These are phyloP conservation scores for Tinospora cordifolia DNA, from an alignment of 164 flowering plant species.

Conservation along the genomic window DNA sequence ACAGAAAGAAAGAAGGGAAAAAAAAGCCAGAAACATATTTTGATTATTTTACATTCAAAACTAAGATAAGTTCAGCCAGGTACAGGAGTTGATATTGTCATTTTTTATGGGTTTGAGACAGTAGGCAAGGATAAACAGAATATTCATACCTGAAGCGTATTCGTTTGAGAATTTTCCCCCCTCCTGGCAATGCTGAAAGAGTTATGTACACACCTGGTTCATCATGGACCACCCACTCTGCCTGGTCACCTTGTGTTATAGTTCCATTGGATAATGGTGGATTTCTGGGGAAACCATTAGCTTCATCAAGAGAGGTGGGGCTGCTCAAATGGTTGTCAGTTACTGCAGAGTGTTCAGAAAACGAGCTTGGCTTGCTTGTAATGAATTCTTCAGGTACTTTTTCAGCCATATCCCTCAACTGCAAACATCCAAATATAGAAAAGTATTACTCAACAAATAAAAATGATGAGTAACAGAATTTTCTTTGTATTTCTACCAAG, in stretches of 20 bases:
- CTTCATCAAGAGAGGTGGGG: constrained; percentile 26
- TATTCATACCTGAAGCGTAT: constrained; percentile 82
- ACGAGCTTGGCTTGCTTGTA: constrained; percentile 13
- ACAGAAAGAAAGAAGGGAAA: no score
- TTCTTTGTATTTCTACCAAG: no score
- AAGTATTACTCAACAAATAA: not conserved
- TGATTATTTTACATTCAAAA: no score
- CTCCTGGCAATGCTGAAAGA: constrained; percentile 45
- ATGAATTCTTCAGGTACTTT: constrained; percentile 29
- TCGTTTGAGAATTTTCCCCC: constrained; percentile 68
- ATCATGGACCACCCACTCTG: constrained; percentile 61
- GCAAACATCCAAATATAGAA: constrained; percentile 16
- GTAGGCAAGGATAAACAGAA: constrained; percentile 4
- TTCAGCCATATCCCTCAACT: constrained; percentile 68
- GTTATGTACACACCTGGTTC: constrained; percentile 82
- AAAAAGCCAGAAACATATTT: not conserved
- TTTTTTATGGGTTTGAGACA: not conserved
- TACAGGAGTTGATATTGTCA: no score
- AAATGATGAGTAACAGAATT: no score
- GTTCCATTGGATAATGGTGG: constrained; percentile 26
- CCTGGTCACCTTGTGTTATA: constrained; percentile 33
- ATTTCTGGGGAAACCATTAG: constrained; percentile 22
- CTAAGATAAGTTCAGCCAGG: no score
- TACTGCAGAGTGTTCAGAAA: constrained; percentile 17
- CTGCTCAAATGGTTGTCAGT: constrained; percentile 27